Conservation (phyloP, 2,329 filamentous ascomycete species). For the Alternaria sp. region DNA sequence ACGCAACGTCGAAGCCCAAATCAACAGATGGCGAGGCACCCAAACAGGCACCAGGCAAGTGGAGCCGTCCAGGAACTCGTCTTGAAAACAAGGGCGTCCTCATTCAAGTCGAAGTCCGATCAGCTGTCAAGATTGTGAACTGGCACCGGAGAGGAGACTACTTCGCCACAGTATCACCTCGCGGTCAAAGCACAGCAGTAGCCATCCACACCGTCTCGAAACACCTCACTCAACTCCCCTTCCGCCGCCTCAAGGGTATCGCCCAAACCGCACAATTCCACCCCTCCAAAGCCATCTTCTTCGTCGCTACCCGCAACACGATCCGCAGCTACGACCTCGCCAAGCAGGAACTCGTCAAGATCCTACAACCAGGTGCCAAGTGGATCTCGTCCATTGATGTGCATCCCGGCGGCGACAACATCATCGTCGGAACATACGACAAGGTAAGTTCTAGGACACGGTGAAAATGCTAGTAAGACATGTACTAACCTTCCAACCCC, state of each 20-base stretch:
- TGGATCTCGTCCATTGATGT: conserved; percentile 96
- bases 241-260: conserved; percentile 77
- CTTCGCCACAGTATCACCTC: conserved; percentile 87
- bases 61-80: conserved; percentile 78
- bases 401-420: conserved; percentile 90
- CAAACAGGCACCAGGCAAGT: conserved; percentile 81
- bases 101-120: conserved; percentile 79
- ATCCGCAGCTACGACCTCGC: conserved; percentile 95
- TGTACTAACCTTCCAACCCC: neutral
- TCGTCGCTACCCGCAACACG: conserved; percentile 92
- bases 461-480: rapidly evolving
- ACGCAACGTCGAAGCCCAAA: conserved; percentile 73
- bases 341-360: conserved; percentile 89
- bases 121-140: conserved; percentile 83
- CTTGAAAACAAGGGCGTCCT: conserved; percentile 81
- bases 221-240: conserved; percentile 93
- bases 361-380: conserved; percentile 88
- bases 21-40: conserved; percentile 62
- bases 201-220: conserved; percentile 95
- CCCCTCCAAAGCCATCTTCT: conserved; percentile 89
- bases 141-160: conserved; percentile 97
- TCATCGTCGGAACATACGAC: conserved; percentile 95
- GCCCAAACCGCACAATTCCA: conserved; percentile 95
- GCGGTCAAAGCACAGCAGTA: conserved; percentile 79
- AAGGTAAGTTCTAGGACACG: conserved; percentile 52